These are phyloP conservation scores for Biancaea sappan DNA, from an alignment of 306 rosid genomes.

Conservation along the genomic window DNA sequence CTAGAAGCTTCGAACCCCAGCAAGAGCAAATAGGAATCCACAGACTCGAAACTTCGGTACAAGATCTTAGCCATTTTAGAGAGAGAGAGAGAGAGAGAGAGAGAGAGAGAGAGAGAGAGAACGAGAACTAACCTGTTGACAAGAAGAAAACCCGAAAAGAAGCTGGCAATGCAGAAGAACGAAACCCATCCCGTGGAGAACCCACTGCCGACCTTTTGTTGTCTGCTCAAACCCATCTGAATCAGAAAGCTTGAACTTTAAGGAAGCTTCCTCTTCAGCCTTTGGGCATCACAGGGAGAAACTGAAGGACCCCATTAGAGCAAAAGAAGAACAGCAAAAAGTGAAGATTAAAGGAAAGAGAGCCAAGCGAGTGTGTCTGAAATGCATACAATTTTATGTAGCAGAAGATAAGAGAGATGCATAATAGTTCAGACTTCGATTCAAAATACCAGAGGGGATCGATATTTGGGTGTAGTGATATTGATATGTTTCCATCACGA, in stretches of 20 bases:
- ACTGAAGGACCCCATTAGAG: not conserved
- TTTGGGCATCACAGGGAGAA: not conserved
- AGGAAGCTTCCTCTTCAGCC: not conserved
- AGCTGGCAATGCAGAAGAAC: slow-evolving; percentile 16
- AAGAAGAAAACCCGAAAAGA: slow-evolving; percentile 4
- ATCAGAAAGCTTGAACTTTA: slow-evolving; percentile 9
- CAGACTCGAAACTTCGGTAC: not conserved
- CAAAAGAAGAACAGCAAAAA: not conserved
- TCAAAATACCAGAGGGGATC: not conserved
- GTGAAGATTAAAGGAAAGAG: not conserved
- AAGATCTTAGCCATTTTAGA: not conserved
- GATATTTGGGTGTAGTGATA: not conserved
- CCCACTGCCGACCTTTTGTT: not conserved
- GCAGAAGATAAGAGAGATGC: not conserved
- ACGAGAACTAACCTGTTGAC: not conserved
- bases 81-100: not conserved
- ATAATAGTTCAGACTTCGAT: not conserved
- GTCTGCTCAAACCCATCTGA: slow-evolving; percentile 6
- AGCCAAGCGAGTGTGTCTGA: not conserved
- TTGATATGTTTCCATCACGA: not conserved
- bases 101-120: not conserved
- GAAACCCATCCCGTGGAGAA: slow-evolving; percentile 13
- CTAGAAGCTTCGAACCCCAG: not conserved
- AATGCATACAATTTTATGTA: not conserved
- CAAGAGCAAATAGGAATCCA: not conserved